These are phyloP conservation scores for Gardenia jasminoides DNA, from an alignment of 257 asterid genomes.

Conservation along the genomic window DNA sequence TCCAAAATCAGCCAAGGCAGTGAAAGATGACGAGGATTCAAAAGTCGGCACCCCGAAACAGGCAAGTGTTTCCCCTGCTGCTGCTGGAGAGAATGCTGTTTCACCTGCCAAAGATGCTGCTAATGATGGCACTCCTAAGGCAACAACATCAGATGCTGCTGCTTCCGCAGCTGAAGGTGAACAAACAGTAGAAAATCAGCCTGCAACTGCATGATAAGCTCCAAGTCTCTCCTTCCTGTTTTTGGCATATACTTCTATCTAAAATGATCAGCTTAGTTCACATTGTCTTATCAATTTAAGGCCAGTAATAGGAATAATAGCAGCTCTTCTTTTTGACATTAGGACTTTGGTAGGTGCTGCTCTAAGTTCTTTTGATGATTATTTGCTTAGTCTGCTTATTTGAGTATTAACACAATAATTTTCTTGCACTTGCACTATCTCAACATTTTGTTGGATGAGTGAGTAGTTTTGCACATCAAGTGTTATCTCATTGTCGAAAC, in stretches of 20 bases:
- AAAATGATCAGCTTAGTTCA: slow-evolving; percentile 5
- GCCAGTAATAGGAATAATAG: slow-evolving; percentile 31
- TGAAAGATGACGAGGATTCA: slow-evolving; percentile 13
- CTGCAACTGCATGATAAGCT: slow-evolving; percentile 25
- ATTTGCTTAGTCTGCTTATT: background rate
- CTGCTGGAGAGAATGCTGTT: slow-evolving; percentile 14
- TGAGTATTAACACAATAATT: background rate
- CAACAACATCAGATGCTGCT: slow-evolving; percentile 30
- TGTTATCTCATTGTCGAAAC: background rate
- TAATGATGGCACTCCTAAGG: slow-evolving; percentile 18
- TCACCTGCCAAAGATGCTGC: slow-evolving; percentile 19
- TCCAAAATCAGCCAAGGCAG: slow-evolving; percentile 13
- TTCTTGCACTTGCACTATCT: background rate
- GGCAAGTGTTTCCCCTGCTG: slow-evolving; percentile 12
- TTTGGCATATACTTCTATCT: background rate
- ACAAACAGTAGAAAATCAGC: slow-evolving; percentile 29
- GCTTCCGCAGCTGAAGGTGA: slow-evolving; percentile 29
- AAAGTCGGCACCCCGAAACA: slow-evolving; percentile 13
- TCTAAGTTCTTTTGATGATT: slow-evolving; percentile 3
- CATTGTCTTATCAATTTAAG: background rate
- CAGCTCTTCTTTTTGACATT: slow-evolving; percentile 13
- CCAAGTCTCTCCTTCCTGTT: background rate
- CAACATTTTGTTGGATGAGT: background rate
- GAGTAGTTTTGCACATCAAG: background rate
- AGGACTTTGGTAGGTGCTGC: slow-evolving; percentile 9